Conservation (phyloP, 768 basidiomycete genomes). For the Hygrophorus pudorinus region DNA sequence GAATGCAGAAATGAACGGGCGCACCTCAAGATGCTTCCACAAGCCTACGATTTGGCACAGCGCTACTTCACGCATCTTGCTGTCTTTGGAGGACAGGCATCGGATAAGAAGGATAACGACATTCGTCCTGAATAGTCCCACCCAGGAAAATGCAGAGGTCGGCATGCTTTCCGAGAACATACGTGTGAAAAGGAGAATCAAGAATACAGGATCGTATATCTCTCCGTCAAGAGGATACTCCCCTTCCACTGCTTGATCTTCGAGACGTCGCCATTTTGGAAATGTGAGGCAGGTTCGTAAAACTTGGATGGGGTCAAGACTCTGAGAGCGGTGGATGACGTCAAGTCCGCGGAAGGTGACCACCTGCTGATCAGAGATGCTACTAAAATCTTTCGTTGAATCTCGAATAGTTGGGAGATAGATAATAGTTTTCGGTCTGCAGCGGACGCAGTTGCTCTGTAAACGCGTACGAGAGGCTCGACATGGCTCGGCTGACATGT, state of each 20-base stretch:
- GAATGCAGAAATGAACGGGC: constrained; percentile 12
- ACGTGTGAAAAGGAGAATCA: constrained; percentile 56
- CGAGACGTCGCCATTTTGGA: constrained; percentile 52
- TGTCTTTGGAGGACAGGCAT: constrained; percentile 58
- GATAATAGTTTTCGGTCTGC: constrained; percentile 61
- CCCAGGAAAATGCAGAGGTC: constrained; percentile 63
- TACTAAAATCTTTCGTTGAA: constrained; percentile 54
- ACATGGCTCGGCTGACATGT: constrained; percentile 82
- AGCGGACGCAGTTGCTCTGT: constrained; percentile 59
- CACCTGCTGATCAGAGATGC: constrained; percentile 56
- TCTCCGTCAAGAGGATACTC: constrained; percentile 24
- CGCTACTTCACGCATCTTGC: constrained; percentile 48
- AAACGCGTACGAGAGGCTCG: constrained; percentile 65
- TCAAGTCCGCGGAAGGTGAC: constrained; percentile 38
- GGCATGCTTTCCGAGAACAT: constrained; percentile 53
- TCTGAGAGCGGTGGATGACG: constrained; percentile 44
- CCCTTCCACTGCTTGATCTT: constrained; percentile 21
- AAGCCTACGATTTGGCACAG: constrained; percentile 51
- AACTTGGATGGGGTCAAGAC: constrained; percentile 56
- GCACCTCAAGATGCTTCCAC: constrained; percentile 53
- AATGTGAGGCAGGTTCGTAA: constrained; percentile 65
- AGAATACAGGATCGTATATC: constrained; percentile 75
- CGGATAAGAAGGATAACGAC: constrained; percentile 64
- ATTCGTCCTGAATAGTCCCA: constrained; percentile 78
- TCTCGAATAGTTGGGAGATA: constrained; percentile 73